A percentile compares a stretch with the other conserved stretches of the same genome.
Evolutionary conservation across 257 asterid species (phyloP).

Genomic region (Solanum habrochaites): DNA sequence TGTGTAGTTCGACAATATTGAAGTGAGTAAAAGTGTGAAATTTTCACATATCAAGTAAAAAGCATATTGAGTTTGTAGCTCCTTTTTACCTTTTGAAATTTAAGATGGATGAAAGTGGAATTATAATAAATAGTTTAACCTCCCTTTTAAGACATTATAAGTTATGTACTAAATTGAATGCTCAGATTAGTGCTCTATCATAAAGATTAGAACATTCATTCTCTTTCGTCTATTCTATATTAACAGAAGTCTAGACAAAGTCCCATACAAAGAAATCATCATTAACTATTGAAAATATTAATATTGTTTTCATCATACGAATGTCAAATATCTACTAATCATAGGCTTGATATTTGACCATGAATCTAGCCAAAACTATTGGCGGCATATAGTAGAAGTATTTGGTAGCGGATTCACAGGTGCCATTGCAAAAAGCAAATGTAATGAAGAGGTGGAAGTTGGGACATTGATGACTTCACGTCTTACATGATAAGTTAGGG

Average conservation of each 20-base stretch:
- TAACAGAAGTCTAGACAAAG: background rate
- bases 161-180: background rate
- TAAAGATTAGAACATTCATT: background rate
- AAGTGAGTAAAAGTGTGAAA: background rate
- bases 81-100: background rate
- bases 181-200: background rate
- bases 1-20: background rate
- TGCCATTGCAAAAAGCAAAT: background rate
- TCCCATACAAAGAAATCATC: background rate
- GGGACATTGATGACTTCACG: background rate
- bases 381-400: background rate
- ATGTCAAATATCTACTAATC: background rate
- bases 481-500: background rate
- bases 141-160: background rate
- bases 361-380: background rate
- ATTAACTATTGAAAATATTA: background rate
- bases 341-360: background rate
- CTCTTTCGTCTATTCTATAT: background rate
- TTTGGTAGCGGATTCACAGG: background rate
- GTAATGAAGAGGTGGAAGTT: background rate
- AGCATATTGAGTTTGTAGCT: background rate
- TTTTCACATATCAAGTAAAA: background rate
- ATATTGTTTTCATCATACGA: background rate
- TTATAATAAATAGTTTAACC: background rate
- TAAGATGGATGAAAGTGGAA: background rate